Percentiles rank a stretch among this genome's conserved stretches.
Conservation (phyloP, 2,329 filamentous ascomycete species). For the Colletotrichum abscissum region DNA sequence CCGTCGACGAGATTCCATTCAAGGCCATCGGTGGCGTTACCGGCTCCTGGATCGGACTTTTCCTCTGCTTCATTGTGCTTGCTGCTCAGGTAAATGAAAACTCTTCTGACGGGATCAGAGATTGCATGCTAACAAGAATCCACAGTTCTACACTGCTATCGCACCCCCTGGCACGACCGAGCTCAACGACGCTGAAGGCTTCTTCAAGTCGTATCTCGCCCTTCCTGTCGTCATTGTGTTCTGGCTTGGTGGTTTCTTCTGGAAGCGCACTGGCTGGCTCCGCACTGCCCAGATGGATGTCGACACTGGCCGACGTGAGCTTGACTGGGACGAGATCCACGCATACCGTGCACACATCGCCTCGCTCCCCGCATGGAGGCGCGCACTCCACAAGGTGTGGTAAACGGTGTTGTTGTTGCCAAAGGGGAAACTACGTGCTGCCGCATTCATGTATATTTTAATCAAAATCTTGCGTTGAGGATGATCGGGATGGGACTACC, state of each 20-base stretch:
- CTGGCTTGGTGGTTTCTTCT: conserved; percentile 67
- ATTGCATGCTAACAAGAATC: background rate
- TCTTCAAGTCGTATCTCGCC: conserved; percentile 68
- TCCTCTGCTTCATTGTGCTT: conserved; percentile 64
- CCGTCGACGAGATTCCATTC: conserved; percentile 73
- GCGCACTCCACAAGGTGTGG: conserved; percentile 10
- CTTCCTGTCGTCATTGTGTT: conserved; percentile 64
- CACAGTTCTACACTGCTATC: conserved; percentile 62
- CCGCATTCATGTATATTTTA: conserved; percentile 12
- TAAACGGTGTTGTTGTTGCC: background rate
- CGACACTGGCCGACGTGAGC: conserved; percentile 71
- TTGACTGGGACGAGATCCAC: conserved; percentile 74
- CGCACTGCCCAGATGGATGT: conserved; percentile 73
- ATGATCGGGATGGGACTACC: background rate
- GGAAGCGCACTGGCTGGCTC: conserved; percentile 74
- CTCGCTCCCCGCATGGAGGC: conserved; percentile 63
- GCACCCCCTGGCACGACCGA: conserved; percentile 46
- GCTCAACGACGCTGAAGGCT: conserved; percentile 55
- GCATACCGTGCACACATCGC: conserved; percentile 62
- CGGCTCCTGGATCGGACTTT: conserved; percentile 72
- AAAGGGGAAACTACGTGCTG: background rate
- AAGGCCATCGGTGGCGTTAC: conserved; percentile 67
- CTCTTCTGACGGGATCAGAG: background rate
- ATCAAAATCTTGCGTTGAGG: background rate
- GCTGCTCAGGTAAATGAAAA: conserved; percentile 48